phyloP scores from a whole-genome alignment of 2,329 filamentous ascomycete species.

The Colletotrichum ledebouriae region DNA sequence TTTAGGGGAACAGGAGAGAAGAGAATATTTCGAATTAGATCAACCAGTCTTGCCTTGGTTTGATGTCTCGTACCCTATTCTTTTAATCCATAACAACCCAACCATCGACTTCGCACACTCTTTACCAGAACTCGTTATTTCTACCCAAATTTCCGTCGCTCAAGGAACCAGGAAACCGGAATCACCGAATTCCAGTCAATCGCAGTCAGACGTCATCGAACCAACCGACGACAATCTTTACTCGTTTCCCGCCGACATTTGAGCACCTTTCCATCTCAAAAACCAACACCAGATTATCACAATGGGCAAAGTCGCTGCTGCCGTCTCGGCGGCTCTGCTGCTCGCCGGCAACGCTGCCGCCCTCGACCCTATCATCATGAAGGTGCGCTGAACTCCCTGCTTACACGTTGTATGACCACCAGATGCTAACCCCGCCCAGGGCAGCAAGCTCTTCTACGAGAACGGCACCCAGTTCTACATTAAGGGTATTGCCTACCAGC shows the following conservation, averaged over 20 bases:
- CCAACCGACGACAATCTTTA: not conserved
- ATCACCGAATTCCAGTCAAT: slow-evolving; percentile 8
- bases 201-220: slow-evolving; percentile 17
- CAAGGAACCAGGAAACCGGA: slow-evolving; percentile 4
- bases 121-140: slow-evolving; percentile 39
- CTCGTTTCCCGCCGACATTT: not conserved
- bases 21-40: slow-evolving; percentile 7
- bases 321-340: slow-evolving; percentile 56
- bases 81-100: slow-evolving; percentile 40
- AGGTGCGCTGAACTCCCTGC: slow-evolving; percentile 61
- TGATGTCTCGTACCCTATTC: slow-evolving; percentile 15
- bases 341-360: slow-evolving; percentile 58
- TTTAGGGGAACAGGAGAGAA: slow-evolving; percentile 20
- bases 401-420: slow-evolving; percentile 21
- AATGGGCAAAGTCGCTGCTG: slow-evolving; percentile 41
- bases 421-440: slow-evolving; percentile 56
- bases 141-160: slow-evolving; percentile 7
- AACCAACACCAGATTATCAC: not conserved
- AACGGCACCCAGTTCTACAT: slow-evolving; percentile 80
- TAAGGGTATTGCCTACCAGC: slow-evolving; percentile 95
- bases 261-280: not conserved
- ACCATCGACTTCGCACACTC: slow-evolving; percentile 41
- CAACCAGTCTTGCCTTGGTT: not conserved
- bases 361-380: slow-evolving; percentile 74
- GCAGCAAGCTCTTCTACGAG: slow-evolving; percentile 91